Evolutionary conservation across 2,329 filamentous ascomycete species (phyloP), one percentile per base, ranked within the genome.

Genomic region (Chaetomium strumarium): DNA sequence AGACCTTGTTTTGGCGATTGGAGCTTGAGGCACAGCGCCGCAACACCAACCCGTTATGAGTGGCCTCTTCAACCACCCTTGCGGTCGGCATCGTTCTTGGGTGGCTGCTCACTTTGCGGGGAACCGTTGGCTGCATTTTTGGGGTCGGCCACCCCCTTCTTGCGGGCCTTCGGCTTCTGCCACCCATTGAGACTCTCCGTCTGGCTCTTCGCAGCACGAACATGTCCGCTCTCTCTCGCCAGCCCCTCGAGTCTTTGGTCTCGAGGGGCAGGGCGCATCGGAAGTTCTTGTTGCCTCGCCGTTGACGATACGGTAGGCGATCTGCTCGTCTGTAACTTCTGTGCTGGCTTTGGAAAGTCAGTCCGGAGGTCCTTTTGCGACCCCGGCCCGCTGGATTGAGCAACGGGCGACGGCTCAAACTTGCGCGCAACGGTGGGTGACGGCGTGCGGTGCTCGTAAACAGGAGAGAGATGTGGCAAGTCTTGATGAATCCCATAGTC

Each of bases 391-490:
- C 51, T 46, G 38, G 55, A 49, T 7, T 56, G 54, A 0, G 43
- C 29, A 19, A 47, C 39, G 5, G 46, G 40, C 10, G 68, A 62
- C 2, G 68, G 58, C 29, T 83, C 80, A 46, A 75, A 70, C 44
- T 76, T 82, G 50, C 84, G 75, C 51, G 72, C 71, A 12, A 77
- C 72, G 3, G 77, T 85, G 1, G 86, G 85, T 1, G 86, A 88
- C 2, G 86, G 84, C 0, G 84, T 86, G n/a, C 79, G 76, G 6
- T 80, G 78, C 69, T 90, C 87, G 49, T 85, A 86, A 0, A 90
- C 86, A 0, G 87, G 87, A 0, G 87, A 90, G 2, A 91, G 73
- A 59, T 76, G 77, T 39, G 75, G 72, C 46, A 72, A 63, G 9
- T 80, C 77, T 9, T 70, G 67, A 5, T 66, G 63, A 48, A 69